Conservation (phyloP, 768 basidiomycete genomes). For the Mycena crocata region DNA sequence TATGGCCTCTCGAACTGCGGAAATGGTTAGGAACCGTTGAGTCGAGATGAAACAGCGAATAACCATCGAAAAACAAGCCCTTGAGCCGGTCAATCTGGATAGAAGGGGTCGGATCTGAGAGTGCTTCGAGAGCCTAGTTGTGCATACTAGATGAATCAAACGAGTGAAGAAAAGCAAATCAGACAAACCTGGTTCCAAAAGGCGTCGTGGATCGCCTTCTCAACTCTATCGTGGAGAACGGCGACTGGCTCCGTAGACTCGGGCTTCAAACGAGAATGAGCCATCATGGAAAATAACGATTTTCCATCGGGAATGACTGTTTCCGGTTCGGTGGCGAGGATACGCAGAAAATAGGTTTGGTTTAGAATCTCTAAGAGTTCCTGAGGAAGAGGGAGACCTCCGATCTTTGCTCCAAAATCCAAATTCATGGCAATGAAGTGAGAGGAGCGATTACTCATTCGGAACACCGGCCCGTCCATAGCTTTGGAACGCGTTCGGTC, state of each 20-base stretch:
- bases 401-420: slow-evolving; percentile 6
- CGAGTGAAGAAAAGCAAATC: slow-evolving; percentile 7
- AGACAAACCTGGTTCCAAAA: slow-evolving; percentile 80
- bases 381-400: slow-evolving; percentile 58
- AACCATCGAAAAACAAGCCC: slow-evolving; percentile 28
- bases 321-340: slow-evolving; percentile 71
- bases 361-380: slow-evolving; percentile 70
- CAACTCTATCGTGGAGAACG: slow-evolving; percentile 54
- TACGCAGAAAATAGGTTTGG: slow-evolving; percentile 72
- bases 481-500: not conserved
- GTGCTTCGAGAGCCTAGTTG: slow-evolving; percentile 62
- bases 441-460: not conserved
- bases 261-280: slow-evolving; percentile 42
- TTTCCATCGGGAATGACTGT: slow-evolving; percentile 78
- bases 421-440: not conserved
- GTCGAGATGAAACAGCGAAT: slow-evolving; percentile 1
- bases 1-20: slow-evolving; percentile 51
- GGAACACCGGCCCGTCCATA: too few species aligned
- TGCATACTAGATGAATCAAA: not conserved
- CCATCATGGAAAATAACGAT: slow-evolving; percentile 74
- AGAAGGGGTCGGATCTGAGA: slow-evolving; percentile 70
- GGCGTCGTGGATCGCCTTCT: slow-evolving; percentile 68
- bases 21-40: slow-evolving; percentile 64
- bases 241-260: slow-evolving; percentile 15
- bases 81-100: slow-evolving; percentile 70